phyloP scores from a whole-genome alignment of 306 rosid species.

The Trifolium subterraneum region DNA sequence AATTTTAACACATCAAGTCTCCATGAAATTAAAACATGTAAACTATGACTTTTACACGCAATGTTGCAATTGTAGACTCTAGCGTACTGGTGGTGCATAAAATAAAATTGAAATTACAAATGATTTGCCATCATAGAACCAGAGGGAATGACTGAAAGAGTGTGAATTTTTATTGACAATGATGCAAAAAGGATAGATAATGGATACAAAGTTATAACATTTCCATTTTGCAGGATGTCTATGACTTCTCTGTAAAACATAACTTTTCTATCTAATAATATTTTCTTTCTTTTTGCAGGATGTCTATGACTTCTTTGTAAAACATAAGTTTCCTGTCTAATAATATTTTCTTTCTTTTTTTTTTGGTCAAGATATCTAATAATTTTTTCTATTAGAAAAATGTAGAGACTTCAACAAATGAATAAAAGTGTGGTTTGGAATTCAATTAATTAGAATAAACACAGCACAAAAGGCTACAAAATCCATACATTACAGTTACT shows the following conservation, averaged over 20 bases:
- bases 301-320: no score
- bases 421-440: slow-evolving; percentile 16
- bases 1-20: neutral
- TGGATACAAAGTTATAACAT: neutral
- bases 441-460: slow-evolving; percentile 20
- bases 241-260: neutral
- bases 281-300: no score
- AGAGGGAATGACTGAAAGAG: neutral
- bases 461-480: slow-evolving; percentile 1
- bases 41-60: slow-evolving; percentile 25
- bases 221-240: slow-evolving; percentile 2
- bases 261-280: neutral
- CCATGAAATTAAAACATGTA: slow-evolving; percentile 21
- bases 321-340: no score
- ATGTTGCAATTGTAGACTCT: slow-evolving; percentile 22
- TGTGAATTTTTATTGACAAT: slow-evolving; percentile 14
- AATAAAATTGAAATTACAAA: slow-evolving; percentile 28
- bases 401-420: neutral
- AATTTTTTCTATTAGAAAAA: neutral
- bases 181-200: neutral
- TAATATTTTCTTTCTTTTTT: no score
- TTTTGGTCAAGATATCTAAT: no score
- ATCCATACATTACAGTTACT: neutral
- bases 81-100: neutral
- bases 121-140: slow-evolving; percentile 1